Evolutionary conservation across 257 asterid genomes (phyloP).

Genomic region (Nicotiana tabacum): DNA sequence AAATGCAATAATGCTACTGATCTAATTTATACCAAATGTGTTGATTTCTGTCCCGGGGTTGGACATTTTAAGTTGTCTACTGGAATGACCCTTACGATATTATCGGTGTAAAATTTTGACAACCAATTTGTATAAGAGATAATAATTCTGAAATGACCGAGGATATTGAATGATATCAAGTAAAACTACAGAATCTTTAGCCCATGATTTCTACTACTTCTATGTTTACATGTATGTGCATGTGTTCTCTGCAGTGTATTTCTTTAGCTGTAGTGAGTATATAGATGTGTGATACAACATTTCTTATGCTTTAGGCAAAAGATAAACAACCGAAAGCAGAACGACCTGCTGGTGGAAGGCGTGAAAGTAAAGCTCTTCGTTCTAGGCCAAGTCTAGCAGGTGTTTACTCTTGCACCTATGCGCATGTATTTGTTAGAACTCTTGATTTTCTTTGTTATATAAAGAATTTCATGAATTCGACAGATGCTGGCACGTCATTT

Average conservation of each 20-base stretch:
- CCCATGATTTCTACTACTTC: neutral
- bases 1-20: neutral
- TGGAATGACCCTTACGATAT: neutral
- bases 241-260: neutral
- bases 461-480: constrained; percentile 18
- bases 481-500: constrained; percentile 72
- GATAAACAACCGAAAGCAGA: constrained; percentile 17
- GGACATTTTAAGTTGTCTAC: neutral
- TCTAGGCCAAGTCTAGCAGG: constrained; percentile 82
- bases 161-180: neutral
- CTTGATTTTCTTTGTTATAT: constrained; percentile 1
- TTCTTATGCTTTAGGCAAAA: constrained; percentile 16
- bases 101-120: neutral
- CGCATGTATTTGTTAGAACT: neutral
- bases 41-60: neutral
- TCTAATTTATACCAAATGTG: neutral
- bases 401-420: constrained; percentile 19
- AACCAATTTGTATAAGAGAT: neutral
- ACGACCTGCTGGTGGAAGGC: constrained; percentile 11
- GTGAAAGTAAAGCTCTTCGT: constrained; percentile 23
- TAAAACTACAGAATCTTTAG: neutral
- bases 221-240: neutral
- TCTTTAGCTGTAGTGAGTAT: neutral
- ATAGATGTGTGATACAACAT: neutral
- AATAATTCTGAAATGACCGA: neutral